Percentiles rank a stretch among this genome's conserved stretches.
These are phyloP conservation scores for Cystofilobasidium ferigula DNA, from an alignment of 768 basidiomycete genomes.

Conservation along the genomic window DNA sequence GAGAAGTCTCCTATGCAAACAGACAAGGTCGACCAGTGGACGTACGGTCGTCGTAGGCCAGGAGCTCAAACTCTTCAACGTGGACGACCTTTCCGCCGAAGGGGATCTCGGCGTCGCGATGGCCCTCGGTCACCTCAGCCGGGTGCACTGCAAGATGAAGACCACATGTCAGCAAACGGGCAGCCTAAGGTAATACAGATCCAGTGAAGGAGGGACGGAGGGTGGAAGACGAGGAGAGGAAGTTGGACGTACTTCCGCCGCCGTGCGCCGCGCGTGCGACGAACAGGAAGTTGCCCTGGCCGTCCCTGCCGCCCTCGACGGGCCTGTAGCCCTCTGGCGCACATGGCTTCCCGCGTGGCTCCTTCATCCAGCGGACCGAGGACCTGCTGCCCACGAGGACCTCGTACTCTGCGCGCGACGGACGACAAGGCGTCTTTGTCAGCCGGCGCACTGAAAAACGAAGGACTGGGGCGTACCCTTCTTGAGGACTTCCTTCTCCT, in stretches of 20 bases:
- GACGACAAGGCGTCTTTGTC: neutral
- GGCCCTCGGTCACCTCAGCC: constrained; percentile 1
- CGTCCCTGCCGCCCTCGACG: neutral
- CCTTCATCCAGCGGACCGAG: neutral
- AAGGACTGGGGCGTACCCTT: neutral
- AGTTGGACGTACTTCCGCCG: neutral
- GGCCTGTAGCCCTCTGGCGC: neutral
- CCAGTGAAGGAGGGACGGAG: no score
- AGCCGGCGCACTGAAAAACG: neutral
- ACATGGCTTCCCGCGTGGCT: neutral
- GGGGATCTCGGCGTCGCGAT: neutral
- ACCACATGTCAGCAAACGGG: neutral
- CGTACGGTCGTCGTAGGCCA: neutral
- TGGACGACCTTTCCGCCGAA: neutral
- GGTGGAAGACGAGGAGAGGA: no score
- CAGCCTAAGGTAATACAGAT: no score
- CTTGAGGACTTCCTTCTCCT: neutral
- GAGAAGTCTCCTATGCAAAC: no score
- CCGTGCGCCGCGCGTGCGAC: neutral
- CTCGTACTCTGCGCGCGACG: neutral
- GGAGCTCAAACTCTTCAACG: neutral
- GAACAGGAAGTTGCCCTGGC: neutral
- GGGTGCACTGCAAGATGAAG: neutral
- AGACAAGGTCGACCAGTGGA: neutral
- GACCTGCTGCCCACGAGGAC: neutral